A percentile compares a stretch with the other conserved stretches of the same genome.
Evolutionary conservation across 495 filamentous ascomycete species (phyloP).

Genomic region (Podospora tetraspora): DNA sequence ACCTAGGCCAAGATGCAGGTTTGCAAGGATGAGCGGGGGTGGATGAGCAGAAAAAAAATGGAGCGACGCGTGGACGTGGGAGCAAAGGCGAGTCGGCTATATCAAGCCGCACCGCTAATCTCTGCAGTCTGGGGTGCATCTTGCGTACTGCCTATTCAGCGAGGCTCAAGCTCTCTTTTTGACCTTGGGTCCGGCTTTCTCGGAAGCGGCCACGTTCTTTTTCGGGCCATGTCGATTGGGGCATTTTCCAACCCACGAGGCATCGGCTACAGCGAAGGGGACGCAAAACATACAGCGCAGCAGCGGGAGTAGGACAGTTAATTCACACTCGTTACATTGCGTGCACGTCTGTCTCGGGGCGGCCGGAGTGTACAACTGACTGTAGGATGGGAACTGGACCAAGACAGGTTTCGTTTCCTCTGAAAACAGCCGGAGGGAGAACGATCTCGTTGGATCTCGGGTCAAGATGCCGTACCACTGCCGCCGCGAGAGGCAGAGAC

Average conservation of each 20-base stretch:
- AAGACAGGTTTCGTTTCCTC: background rate
- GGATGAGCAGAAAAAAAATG: background rate
- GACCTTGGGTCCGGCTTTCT: background rate
- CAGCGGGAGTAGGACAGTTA: background rate
- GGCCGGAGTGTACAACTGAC: background rate
- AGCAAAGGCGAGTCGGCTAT: slow-evolving; percentile 5
- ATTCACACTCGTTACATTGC: background rate
- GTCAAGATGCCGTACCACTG: slow-evolving; percentile 2
- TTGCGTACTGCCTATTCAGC: slow-evolving; percentile 3
- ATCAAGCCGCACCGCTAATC: background rate
- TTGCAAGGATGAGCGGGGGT: background rate
- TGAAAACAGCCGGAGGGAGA: slow-evolving; percentile 7
- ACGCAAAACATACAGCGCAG: background rate
- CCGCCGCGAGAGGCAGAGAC: background rate
- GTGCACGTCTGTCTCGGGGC: background rate
- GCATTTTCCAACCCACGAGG: background rate
- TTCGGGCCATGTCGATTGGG: background rate
- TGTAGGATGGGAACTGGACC: background rate
- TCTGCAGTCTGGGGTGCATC: slow-evolving; percentile 9
- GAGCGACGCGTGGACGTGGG: slow-evolving; percentile 9
- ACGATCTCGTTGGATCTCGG: slow-evolving; percentile 2
- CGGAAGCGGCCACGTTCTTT: background rate
- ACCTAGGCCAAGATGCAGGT: background rate
- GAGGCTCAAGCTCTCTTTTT: background rate
- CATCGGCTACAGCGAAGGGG: background rate